phyloP scores from a whole-genome alignment of 257 asterid genomes.

The Lycium barbarum region DNA sequence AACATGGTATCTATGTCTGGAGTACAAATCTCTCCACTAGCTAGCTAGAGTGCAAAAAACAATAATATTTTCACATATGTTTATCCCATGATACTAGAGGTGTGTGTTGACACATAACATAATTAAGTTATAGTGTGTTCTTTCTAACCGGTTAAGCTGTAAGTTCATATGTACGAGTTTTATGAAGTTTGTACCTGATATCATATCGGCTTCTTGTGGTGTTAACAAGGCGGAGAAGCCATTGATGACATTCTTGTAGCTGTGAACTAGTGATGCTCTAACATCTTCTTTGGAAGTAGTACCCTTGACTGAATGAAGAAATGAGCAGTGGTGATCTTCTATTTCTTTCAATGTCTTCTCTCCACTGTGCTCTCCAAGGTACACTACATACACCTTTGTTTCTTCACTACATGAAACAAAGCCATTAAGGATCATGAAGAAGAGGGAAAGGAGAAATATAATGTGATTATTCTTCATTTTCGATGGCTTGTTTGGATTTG shows the following conservation, averaged over 20 bases:
- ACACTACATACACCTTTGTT: conserved; percentile 48
- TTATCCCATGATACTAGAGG: too few relatives aligned
- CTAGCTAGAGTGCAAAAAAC: too few relatives aligned
- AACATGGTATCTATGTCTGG: too few relatives aligned
- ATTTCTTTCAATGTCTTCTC: conserved; percentile 43
- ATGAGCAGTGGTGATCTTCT: conserved; percentile 43
- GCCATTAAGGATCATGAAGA: background rate
- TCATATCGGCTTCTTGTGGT: conserved; percentile 48
- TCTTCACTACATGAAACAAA: background rate
- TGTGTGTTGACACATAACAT: background rate
- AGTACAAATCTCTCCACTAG: too few relatives aligned
- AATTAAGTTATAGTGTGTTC: background rate
- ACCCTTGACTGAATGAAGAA: conserved; percentile 45
- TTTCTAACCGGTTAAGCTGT: too few relatives aligned
- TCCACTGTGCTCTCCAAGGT: conserved; percentile 55
- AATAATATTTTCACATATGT: too few relatives aligned
- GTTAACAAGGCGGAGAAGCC: conserved; percentile 66
- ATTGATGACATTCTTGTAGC: conserved; percentile 55
- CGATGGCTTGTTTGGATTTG: background rate
- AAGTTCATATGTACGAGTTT: background rate
- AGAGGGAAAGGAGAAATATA: background rate
- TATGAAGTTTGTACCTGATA: conserved; percentile 41
- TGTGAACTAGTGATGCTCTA: conserved; percentile 44
- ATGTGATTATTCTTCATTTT: conserved; percentile 15
- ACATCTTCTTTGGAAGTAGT: conserved; percentile 45